Evolutionary conservation across 2,329 filamentous ascomycete species (phyloP).

Genomic region (Exutisphaerella laricina): DNA sequence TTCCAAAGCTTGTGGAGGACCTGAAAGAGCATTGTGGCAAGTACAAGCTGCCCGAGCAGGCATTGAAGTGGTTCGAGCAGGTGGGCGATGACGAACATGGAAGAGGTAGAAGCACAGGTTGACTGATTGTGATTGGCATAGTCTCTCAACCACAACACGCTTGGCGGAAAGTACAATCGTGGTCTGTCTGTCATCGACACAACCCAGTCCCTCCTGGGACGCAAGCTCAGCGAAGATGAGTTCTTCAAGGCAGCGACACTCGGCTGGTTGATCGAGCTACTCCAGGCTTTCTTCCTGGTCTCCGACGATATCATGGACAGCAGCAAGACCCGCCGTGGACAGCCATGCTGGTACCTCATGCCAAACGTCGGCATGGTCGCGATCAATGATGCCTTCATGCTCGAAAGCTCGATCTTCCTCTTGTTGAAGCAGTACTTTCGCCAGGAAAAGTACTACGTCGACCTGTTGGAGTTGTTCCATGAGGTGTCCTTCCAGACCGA

Average conservation of each 20-base stretch:
- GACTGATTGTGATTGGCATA: slow-evolving; percentile 19
- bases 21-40: slow-evolving; percentile 70
- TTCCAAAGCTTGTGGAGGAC: slow-evolving; percentile 77
- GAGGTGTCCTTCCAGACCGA: slow-evolving; percentile 92
- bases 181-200: slow-evolving; percentile 97
- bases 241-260: slow-evolving; percentile 84
- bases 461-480: slow-evolving; percentile 94
- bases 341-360: slow-evolving; percentile 94
- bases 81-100: slow-evolving; percentile 43
- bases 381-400: slow-evolving; percentile 97
- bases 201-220: slow-evolving; percentile 68
- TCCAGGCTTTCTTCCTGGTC: slow-evolving; percentile 98
- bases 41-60: slow-evolving; percentile 77
- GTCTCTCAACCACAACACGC: slow-evolving; percentile 77
- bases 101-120: slow-evolving; percentile 8
- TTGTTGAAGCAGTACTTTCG: slow-evolving; percentile 94
- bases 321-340: slow-evolving; percentile 88
- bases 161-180: slow-evolving; percentile 97
- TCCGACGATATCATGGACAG: slow-evolving; percentile 98
- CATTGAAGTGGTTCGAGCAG: slow-evolving; percentile 80
- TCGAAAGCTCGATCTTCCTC: slow-evolving; percentile 83
- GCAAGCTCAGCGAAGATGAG: slow-evolving; percentile 69
- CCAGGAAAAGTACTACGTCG: slow-evolving; percentile 77
- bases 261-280: slow-evolving; percentile 96
- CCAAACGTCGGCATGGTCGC: slow-evolving; percentile 88